Base-by-base conservation (phyloP, 768 basidiomycete species). In the Leccinum subtestaceum region DNA sequence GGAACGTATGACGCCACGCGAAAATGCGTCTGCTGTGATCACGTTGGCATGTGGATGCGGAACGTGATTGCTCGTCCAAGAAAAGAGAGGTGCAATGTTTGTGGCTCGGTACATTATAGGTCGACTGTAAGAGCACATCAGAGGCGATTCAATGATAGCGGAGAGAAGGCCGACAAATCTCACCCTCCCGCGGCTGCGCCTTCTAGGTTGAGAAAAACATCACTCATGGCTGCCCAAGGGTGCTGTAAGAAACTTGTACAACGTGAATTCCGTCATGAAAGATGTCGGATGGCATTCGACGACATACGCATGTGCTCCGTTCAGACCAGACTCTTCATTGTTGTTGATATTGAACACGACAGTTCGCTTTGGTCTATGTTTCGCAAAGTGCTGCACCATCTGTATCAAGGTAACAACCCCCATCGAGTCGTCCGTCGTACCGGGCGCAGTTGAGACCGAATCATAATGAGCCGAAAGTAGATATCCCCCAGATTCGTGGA, bases 261-360 rank as follows among this genome's bases (percentile, higher is more conserved):
- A 38, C 7, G 36, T 38, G 13, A 38, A 8, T 17, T 38, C 15
- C 36, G 3, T 17, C 36, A 15, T 38, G 15, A 17, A 38, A 3
- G 36, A 17, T 38, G 5, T 17, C 36, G 15, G 36, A 17, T 38
- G 5, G 45, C 45, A 46, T 21, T 46, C 19, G 11, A 19, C n/a
- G 11, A 52, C 71, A 62, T 69, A 90, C 82, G 79, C 76, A 66
- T 85, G 85, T 8, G 90, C 87, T 23, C 91, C 91, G 60, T 87
- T 80, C 62, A 93, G 70, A 34, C 85, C 82, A 68, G 90, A 84
- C 65, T 94, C 91, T 67, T 93, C 92, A 1, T 87, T 91, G 60
- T 93, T 93, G 70, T 94, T 94, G 69, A 91, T 81, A 65, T 93
- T 91, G 77, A 93, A 91, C 4, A 94, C 72, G 6, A 86, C 86